Evolutionary conservation across 164 flowering plant species (phyloP), one percentile per base, ranked within the genome.

Genomic region (Litsea cubeba): DNA sequence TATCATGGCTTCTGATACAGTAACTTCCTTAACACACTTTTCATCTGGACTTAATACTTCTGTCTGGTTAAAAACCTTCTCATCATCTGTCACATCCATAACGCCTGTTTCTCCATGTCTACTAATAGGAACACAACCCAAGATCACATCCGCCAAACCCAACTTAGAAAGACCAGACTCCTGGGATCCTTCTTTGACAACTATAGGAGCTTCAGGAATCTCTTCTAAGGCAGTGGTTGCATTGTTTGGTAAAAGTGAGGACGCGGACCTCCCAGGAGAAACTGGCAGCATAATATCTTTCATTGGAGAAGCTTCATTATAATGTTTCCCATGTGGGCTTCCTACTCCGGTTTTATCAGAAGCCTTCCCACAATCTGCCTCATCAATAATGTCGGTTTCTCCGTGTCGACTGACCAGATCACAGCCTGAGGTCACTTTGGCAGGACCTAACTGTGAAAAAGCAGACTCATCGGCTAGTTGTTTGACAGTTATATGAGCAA

Each of bases 251-350:
- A 84, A 75, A 76, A 79, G 73, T 67, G 79, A 78, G 2, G 84
- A 72, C 11, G 77, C 83, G 80, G 72, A 68, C 76, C 88, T 85
- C 77, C 89, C 93, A 81, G 86, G 85, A 65, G 92, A 87, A 83
- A 80, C 81, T 65, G 87, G 89, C 64, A 86, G 85, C 62, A 83
- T 83, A 77, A 81, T 74, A 62, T 81, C 73, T 80, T 76, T 84
- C 76, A 65, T 57, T 25, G 62, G 78, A 65, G 46, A 30, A 50
- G 74, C 73, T 30, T 82, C 79, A 50, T 80, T 79, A 58, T 24
- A 74, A 68, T 32, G 75, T 71, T 50, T 73, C 70, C 73, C 73
- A 35, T 72, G 74, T 18, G 62, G 67, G 25, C 71, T 71, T n/a
- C 72, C 71, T n/a, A 49, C 50, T 68, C 62, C 75, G 62, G 69